Evolutionary conservation across 192 early-diverging fungal species (phyloP).

Genomic region (Podila minutissima): DNA sequence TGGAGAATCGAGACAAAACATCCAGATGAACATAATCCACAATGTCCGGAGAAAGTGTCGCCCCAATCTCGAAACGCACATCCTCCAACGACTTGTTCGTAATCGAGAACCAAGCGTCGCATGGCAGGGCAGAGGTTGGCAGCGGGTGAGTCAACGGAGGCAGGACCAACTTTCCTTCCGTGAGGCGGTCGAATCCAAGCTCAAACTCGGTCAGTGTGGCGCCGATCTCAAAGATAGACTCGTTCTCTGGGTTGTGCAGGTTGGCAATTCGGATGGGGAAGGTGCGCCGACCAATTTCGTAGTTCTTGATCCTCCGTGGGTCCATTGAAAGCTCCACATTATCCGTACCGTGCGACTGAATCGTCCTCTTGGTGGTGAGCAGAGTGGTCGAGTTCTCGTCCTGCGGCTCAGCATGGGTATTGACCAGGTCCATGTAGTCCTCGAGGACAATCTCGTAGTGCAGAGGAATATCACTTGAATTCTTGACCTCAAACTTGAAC

Average conservation of each 20-base stretch:
- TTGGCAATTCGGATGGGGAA: slow-evolving; percentile 70
- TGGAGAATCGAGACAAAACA: slow-evolving; percentile 82
- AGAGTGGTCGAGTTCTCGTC: neutral
- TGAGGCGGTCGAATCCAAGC: slow-evolving; percentile 77
- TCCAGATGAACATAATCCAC: slow-evolving; percentile 71
- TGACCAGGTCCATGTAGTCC: slow-evolving; percentile 56
- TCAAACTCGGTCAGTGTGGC: slow-evolving; percentile 76
- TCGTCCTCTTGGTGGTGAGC: slow-evolving; percentile 24
- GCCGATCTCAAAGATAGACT: slow-evolving; percentile 58
- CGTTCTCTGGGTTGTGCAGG: slow-evolving; percentile 71
- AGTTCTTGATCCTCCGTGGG: slow-evolving; percentile 64
- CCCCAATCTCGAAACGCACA: slow-evolving; percentile 79
- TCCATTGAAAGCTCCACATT: slow-evolving; percentile 70
- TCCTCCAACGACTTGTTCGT: slow-evolving; percentile 81
- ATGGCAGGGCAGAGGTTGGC: slow-evolving; percentile 61
- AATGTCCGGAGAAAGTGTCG: slow-evolving; percentile 69
- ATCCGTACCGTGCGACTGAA: slow-evolving; percentile 44
- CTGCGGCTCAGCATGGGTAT: slow-evolving; percentile 2
- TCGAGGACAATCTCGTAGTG: slow-evolving; percentile 64
- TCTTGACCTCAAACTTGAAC: slow-evolving; percentile 71
- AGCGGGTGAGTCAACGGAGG: slow-evolving; percentile 79
- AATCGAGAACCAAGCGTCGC: slow-evolving; percentile 88
- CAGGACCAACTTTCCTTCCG: slow-evolving; percentile 71
- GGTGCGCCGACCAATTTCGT: slow-evolving; percentile 56
- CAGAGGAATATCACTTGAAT: slow-evolving; percentile 71